phyloP scores from a whole-genome alignment of 345 rosid species.

The Populus tremula region DNA sequence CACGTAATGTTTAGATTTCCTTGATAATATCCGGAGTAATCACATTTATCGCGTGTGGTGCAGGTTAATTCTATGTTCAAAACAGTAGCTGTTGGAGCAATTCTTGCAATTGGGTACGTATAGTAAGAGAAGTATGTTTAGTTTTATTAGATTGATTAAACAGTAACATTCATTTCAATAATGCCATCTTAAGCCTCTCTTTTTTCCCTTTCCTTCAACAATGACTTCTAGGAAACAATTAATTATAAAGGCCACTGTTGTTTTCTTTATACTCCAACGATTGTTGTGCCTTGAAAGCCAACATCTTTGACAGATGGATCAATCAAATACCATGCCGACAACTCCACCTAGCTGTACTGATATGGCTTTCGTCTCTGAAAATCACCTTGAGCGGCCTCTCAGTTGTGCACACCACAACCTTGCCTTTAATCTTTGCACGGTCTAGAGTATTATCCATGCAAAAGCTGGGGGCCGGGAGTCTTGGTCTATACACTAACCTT shows the following conservation, averaged over 20 bases:
- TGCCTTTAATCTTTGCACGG: conserved; percentile 40
- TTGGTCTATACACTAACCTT: neutral
- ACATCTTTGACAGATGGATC: conserved; percentile 32
- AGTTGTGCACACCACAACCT: conserved; percentile 45
- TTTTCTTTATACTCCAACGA: conserved; percentile 33
- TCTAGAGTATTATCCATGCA: conserved; percentile 45
- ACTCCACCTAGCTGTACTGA: conserved; percentile 37
- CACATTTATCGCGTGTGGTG: conserved; percentile 9
- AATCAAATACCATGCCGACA: conserved; percentile 43
- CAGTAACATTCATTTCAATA: neutral
- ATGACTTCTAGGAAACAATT: neutral
- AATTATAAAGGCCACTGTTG: conserved; percentile 29
- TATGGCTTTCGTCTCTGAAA: conserved; percentile 24
- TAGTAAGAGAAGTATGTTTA: neutral
- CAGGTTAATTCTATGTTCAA: conserved; percentile 26
- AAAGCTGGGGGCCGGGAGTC: conserved; percentile 18
- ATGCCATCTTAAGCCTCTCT: neutral
- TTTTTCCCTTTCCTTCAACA: neutral
- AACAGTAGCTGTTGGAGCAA: conserved; percentile 31
- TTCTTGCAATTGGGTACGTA: conserved; percentile 39
- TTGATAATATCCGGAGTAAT: conserved; percentile 44
- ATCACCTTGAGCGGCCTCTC: conserved; percentile 29
- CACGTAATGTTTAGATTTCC: conserved; percentile 17
- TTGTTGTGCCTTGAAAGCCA: conserved; percentile 39
- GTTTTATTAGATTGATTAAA: neutral